These are phyloP conservation scores for Saccharomycopsis lassenensis DNA, from an alignment of 805 yeast species.

Conservation along the genomic window DNA sequence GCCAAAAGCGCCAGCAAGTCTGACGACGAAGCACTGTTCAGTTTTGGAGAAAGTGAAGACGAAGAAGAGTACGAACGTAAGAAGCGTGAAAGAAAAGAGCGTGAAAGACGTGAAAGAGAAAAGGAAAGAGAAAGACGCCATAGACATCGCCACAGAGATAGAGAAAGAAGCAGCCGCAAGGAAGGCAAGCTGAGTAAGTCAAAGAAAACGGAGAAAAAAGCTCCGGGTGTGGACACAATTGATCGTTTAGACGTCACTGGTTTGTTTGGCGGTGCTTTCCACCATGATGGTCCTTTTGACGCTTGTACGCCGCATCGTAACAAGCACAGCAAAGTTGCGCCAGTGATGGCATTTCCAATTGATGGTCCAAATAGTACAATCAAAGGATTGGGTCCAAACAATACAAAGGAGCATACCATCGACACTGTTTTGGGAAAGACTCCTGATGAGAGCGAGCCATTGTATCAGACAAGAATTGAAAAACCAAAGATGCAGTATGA, in stretches of 20 bases:
- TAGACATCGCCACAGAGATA: constrained; percentile 10
- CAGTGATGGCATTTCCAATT: constrained; percentile 89
- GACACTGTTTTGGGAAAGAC: constrained; percentile 69
- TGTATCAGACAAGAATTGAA: constrained; percentile 17
- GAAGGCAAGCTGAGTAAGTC: not conserved
- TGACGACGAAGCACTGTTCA: constrained; percentile 6
- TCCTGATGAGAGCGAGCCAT: constrained; percentile 32
- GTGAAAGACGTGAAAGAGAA: constrained; percentile 7
- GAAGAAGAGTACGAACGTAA: constrained; percentile 7
- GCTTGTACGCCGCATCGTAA: constrained; percentile 97
- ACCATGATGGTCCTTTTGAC: constrained; percentile 98
- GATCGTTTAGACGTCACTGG: constrained; percentile 96
- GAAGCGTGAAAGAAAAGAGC: constrained; percentile 4
- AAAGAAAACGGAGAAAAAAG: constrained; percentile 8
- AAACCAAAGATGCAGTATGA: constrained; percentile 28
- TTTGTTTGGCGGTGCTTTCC: constrained; percentile 87
- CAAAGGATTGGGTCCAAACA: constrained; percentile 48
- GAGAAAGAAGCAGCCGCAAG: not conserved
- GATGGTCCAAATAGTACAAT: constrained; percentile 91
- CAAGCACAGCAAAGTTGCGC: constrained; percentile 64
- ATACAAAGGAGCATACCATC: constrained; percentile 49
- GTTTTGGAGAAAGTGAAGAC: constrained; percentile 13
- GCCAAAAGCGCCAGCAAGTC: not conserved
- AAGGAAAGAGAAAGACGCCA: constrained; percentile 13
- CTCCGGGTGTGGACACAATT: constrained; percentile 63